Evolutionary conservation across 352 stramenopile species (phyloP).

Genomic region (Globisporangium perplexum): DNA sequence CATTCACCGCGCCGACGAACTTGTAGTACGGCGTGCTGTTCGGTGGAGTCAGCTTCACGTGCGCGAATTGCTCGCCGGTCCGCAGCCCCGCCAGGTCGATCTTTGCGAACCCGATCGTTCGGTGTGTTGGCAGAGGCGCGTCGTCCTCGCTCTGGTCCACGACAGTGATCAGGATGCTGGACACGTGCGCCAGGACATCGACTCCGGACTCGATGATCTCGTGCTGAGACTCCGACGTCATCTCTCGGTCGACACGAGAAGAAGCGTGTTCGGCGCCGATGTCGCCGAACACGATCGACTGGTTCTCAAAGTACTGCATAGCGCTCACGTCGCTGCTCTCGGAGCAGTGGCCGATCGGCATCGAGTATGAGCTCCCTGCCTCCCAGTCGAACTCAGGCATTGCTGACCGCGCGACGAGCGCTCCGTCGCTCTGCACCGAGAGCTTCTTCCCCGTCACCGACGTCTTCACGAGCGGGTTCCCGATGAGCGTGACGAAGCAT

Average conservation of each 20-base stretch:
- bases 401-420: conserved; percentile 17
- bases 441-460: conserved; percentile 2
- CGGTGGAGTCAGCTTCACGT: conserved; percentile 33
- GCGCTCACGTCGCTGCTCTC: conserved; percentile 7
- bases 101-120: conserved; percentile 35
- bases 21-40: conserved; percentile 43
- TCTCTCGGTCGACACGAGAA: not conserved
- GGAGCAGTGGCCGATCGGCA: conserved; percentile 15
- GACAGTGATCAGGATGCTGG: conserved; percentile 45
- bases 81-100: conserved; percentile 39
- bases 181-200: conserved; percentile 23
- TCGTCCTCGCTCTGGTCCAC: conserved; percentile 23
- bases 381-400: conserved; percentile 15
- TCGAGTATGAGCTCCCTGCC: conserved; percentile 6
- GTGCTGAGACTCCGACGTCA: conserved; percentile 3
- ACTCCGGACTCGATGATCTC: conserved; percentile 15
- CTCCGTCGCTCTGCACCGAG: conserved; percentile 16
- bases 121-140: not conserved
- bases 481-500: conserved; percentile 45
- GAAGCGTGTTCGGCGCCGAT: conserved; percentile 3
- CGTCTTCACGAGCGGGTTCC: conserved; percentile 17
- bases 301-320: conserved; percentile 26
- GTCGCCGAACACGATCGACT: conserved; percentile 18
- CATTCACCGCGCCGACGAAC: conserved; percentile 35
- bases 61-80: conserved; percentile 30